Evolutionary conservation across 2,329 filamentous ascomycete genomes (phyloP).

Genomic region (Diaporthe velutina): DNA sequence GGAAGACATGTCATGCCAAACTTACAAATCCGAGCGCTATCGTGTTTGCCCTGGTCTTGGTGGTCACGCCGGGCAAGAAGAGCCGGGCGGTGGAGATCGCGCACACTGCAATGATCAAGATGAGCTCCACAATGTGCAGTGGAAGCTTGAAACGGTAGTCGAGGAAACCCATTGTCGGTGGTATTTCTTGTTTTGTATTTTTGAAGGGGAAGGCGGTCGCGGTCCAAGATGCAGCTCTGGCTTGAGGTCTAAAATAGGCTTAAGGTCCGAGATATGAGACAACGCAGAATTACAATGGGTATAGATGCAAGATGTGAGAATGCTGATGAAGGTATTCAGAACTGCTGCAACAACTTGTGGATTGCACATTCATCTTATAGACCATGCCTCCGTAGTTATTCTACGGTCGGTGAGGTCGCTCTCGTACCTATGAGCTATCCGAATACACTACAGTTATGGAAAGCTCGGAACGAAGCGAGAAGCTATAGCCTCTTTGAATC

Average conservation of each 20-base stretch:
- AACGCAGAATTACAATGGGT: neutral
- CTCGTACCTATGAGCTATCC: neutral
- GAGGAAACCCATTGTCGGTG: conserved; percentile 16
- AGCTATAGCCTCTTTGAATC: neutral
- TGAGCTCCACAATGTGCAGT: conserved; percentile 33
- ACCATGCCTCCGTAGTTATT: neutral
- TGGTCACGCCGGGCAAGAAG: conserved; percentile 27
- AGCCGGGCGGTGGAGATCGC: conserved; percentile 33
- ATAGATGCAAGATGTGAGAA: neutral
- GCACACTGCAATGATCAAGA: conserved; percentile 33
- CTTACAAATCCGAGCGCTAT: conserved; percentile 43
- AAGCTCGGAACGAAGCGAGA: conserved; percentile 8
- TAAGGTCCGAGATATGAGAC: neutral
- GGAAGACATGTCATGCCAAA: neutral
- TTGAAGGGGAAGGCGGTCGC: neutral
- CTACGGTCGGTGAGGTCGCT: neutral
- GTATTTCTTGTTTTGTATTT: neutral
- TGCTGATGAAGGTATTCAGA: neutral
- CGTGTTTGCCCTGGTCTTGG: conserved; percentile 36
- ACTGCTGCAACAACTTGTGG: neutral
- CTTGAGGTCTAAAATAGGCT: too few relatives aligned
- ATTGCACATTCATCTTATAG: conserved; percentile 11
- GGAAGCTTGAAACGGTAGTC: conserved; percentile 35
- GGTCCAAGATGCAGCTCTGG: too few relatives aligned
- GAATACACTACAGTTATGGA: neutral